Evolutionary conservation across 768 basidiomycete species (phyloP).

Genomic region (Rickenella mellea): DNA sequence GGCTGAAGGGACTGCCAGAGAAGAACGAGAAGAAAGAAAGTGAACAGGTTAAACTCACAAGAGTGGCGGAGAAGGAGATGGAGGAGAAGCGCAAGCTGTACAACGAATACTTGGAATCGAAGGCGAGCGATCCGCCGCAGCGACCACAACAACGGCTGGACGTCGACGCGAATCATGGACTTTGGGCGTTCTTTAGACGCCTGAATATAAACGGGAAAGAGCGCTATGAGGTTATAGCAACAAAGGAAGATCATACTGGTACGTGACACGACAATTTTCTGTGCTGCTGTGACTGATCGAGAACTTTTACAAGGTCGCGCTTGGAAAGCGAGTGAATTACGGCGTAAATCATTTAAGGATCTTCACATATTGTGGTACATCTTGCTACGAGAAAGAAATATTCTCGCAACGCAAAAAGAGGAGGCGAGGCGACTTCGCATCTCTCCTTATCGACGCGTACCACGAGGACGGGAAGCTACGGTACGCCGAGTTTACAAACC

Average conservation of each 20-base stretch:
- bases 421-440: conserved; percentile 57
- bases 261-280: conserved; percentile 9
- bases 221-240: conserved; percentile 41
- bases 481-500: no score
- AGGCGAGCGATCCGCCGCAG: conserved; percentile 10
- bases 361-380: conserved; percentile 95
- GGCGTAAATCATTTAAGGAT: conserved; percentile 87
- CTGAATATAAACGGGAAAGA: conserved; percentile 34
- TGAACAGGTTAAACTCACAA: no score
- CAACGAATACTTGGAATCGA: neutral
- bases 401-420: conserved; percentile 80
- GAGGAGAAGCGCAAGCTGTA: neutral
- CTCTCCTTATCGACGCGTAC: conserved; percentile 15
- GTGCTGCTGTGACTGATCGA: conserved; percentile 2
- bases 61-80: no score
- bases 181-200: conserved; percentile 67
- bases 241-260: conserved; percentile 27
- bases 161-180: conserved; percentile 57
- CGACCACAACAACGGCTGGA: conserved; percentile 34
- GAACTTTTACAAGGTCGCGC: conserved; percentile 56
- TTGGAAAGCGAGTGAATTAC: conserved; percentile 80
- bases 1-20: no score
- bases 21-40: no score
- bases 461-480: conserved; percentile 10
- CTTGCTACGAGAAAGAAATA: conserved; percentile 77